These are phyloP conservation scores for Paramyrothecium roridum DNA, from an alignment of 2,329 filamentous ascomycete genomes.

Conservation along the genomic window DNA sequence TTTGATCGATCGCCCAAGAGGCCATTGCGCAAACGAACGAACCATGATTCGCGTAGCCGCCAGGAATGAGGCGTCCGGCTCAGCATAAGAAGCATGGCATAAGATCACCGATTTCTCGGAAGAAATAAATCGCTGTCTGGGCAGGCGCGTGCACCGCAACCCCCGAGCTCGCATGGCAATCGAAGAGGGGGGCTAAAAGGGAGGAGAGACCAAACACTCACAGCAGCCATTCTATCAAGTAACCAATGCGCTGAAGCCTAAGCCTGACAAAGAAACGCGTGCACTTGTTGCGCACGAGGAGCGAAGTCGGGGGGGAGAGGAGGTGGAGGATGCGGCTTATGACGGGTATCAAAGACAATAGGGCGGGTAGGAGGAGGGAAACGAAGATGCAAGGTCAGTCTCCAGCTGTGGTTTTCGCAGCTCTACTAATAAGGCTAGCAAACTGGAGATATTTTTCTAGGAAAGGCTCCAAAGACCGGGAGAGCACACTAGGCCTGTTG, in stretches of 20 bases:
- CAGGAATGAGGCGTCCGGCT: too few relatives aligned
- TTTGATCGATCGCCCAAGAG: too few relatives aligned
- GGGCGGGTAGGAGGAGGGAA: constrained; percentile 21
- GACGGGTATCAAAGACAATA: constrained; percentile 29
- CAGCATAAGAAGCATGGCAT: too few relatives aligned
- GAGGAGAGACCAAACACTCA: constrained; percentile 26
- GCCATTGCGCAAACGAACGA: too few relatives aligned
- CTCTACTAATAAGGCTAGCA: constrained; percentile 22
- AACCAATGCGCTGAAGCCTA: constrained; percentile 22
- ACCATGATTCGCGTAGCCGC: too few relatives aligned
- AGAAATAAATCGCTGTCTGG: too few relatives aligned
- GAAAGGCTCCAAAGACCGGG: constrained; percentile 23
- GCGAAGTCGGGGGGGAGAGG: constrained; percentile 10
- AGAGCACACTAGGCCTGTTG: constrained; percentile 12
- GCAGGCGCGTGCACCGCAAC: too few relatives aligned
- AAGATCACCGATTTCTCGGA: too few relatives aligned
- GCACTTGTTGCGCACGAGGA: constrained; percentile 12
- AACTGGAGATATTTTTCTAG: constrained; percentile 31
- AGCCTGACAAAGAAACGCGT: constrained; percentile 9
- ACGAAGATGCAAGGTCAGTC: constrained; percentile 22
- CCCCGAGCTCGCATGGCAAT: constrained; percentile 3
- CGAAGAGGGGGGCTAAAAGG: constrained; percentile 4
- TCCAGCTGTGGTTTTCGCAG: constrained; percentile 28
- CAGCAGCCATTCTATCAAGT: constrained; percentile 39
- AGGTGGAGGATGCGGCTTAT: constrained; percentile 13